Evolutionary conservation across 495 filamentous ascomycete species (phyloP).

Genomic region (Choiromyces venosus): DNA sequence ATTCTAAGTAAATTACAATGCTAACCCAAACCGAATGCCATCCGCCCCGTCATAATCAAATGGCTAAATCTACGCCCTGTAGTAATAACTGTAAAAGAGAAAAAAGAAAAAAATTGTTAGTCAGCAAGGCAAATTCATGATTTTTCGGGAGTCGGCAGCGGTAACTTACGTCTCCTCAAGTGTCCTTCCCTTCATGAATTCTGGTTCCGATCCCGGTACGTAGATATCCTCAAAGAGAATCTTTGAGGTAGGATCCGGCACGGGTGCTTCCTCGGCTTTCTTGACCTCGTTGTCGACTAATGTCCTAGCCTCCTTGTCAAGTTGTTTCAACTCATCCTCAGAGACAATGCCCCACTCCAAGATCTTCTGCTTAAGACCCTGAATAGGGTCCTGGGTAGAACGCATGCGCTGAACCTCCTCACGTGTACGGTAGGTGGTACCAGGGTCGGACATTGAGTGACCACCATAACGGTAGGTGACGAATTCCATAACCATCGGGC

Average conservation of each 20-base stretch:
- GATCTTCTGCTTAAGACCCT: conserved; percentile 94
- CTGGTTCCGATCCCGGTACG: conserved; percentile 81
- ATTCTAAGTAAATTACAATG: conserved; percentile 40
- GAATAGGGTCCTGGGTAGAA: conserved; percentile 95
- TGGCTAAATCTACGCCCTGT: conserved; percentile 17
- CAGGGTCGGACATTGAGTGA: conserved; percentile 98
- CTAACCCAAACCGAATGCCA: conserved; percentile 27
- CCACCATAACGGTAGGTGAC: conserved; percentile 99
- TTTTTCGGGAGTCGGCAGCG: neutral
- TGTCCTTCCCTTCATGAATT: conserved; percentile 81
- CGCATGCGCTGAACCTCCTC: conserved; percentile 99
- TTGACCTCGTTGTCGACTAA: conserved; percentile 86
- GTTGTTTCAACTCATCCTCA: conserved; percentile 93
- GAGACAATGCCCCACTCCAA: conserved; percentile 86
- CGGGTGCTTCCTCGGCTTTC: conserved; percentile 76
- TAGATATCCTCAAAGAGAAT: conserved; percentile 97
- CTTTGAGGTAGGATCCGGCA: conserved; percentile 67
- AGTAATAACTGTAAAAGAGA: conserved; percentile 25
- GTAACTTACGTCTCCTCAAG: conserved; percentile 65
- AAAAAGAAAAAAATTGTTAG: neutral
- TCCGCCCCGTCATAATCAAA: conserved; percentile 1
- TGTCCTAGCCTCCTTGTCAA: conserved; percentile 85
- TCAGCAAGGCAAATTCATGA: conserved; percentile 10
- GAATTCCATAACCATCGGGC: conserved; percentile 94
- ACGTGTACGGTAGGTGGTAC: conserved; percentile 97